Percentiles rank a stretch among this genome's conserved stretches.
phyloP scores from a whole-genome alignment of 306 rosid species.

The Prunus fruticosa region DNA sequence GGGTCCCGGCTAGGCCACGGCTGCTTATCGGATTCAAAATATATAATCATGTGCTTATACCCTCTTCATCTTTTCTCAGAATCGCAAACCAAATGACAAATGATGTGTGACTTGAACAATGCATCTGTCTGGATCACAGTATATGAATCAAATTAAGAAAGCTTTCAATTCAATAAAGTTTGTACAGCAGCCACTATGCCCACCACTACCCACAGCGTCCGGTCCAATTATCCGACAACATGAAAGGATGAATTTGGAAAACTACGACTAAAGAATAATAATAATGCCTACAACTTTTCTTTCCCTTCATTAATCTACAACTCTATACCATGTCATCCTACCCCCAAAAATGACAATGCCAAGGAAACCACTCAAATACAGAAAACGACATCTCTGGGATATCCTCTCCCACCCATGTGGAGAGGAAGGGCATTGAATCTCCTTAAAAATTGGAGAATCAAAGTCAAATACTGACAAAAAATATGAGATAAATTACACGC shows the following conservation, averaged over 20 bases:
- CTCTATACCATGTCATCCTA: slow-evolving; percentile 60
- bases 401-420: slow-evolving; percentile 45
- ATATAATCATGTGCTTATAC: too few species aligned
- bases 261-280: not conserved
- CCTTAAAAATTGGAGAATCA: slow-evolving; percentile 93
- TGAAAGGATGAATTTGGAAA: not conserved
- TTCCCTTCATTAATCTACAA: slow-evolving; percentile 60
- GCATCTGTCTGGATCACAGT: not conserved
- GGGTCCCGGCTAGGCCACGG: too few species aligned
- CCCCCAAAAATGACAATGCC: slow-evolving; percentile 50
- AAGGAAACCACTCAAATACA: slow-evolving; percentile 54
- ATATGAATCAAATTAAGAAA: not conserved
- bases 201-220: slow-evolving; percentile 11
- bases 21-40: too few species aligned
- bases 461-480: slow-evolving; percentile 29
- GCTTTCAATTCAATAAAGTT: slow-evolving; percentile 7
- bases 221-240: not conserved
- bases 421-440: slow-evolving; percentile 57
- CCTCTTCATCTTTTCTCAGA: too few species aligned
- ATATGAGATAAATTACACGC: slow-evolving; percentile 36
- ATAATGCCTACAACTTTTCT: slow-evolving; percentile 23
- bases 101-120: not conserved
- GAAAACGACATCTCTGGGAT: slow-evolving; percentile 35
- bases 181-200: slow-evolving; percentile 23
- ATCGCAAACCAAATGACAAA: not conserved